Conservation (phyloP, 73 alveolate genomes). For the Stentor roeselii region DNA sequence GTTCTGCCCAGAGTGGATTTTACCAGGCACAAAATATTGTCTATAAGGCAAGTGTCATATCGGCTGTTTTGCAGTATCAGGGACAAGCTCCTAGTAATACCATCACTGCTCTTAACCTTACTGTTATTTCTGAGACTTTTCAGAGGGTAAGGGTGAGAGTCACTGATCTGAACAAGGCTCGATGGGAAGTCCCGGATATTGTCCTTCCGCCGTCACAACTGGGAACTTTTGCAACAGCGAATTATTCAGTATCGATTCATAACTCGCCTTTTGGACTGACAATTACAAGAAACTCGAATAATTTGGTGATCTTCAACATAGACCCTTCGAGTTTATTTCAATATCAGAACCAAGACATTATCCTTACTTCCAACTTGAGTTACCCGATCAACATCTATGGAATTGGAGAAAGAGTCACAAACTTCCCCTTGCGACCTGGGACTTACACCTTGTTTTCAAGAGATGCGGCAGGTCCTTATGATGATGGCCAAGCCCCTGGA, state of each 20-base stretch:
- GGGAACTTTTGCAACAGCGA: neutral
- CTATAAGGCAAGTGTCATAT: neutral
- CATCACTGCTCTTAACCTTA: neutral
- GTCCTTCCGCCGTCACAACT: neutral
- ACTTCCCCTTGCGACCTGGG: slow-evolving; percentile 35
- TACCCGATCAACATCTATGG: neutral
- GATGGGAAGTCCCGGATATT: slow-evolving; percentile 21
- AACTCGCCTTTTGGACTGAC: neutral
- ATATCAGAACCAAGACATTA: slow-evolving; percentile 18
- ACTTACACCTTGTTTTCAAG: slow-evolving; percentile 80
- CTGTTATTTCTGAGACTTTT: neutral
- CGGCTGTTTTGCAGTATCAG: neutral
- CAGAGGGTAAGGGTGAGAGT: neutral
- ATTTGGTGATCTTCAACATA: neutral
- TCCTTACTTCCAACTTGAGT: neutral
- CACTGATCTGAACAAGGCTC: neutral
- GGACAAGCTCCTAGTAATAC: neutral
- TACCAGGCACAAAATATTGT: neutral
- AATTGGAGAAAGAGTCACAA: slow-evolving; percentile 19
- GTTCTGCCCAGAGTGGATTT: neutral
- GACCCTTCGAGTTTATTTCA: neutral
- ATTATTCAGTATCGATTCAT: neutral
- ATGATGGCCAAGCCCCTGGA: slow-evolving; percentile 81
- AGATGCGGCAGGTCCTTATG: slow-evolving; percentile 74
- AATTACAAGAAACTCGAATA: neutral